Percentiles rank a stretch among this genome's conserved stretches.
Conservation (phyloP, 208 protist species). For the Leishmania mexicana region DNA sequence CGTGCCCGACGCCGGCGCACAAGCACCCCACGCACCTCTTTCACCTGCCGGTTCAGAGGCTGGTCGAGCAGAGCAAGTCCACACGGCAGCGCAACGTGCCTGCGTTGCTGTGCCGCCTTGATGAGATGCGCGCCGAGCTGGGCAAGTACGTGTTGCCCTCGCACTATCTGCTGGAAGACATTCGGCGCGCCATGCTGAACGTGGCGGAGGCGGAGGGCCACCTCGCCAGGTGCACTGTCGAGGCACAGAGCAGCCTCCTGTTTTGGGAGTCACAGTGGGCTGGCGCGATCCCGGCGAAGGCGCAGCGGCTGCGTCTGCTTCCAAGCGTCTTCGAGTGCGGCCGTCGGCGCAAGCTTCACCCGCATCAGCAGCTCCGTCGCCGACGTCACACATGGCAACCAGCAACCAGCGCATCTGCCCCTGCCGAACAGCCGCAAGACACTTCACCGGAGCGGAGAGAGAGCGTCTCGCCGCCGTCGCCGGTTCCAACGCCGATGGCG, state of each 20-base stretch:
- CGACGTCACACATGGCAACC: conserved; percentile 5
- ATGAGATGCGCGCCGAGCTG: conserved; percentile 21
- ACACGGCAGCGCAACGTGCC: conserved; percentile 12
- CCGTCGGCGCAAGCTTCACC: conserved; percentile 24
- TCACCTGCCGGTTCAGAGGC: conserved; percentile 34
- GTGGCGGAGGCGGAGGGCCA: conserved; percentile 28
- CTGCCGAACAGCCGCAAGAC: not conserved
- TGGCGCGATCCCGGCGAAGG: conserved; percentile 41
- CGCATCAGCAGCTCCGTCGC: conserved; percentile 33
- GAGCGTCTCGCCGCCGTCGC: not conserved
- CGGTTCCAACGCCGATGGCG: not conserved
- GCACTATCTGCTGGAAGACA: conserved; percentile 52
- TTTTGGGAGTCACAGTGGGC: conserved; percentile 50
- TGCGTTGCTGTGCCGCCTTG: conserved; percentile 8
- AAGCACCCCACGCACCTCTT: conserved; percentile 48
- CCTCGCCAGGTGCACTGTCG: not conserved
- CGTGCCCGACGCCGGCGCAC: conserved; percentile 13
- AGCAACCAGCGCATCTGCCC: not conserved
- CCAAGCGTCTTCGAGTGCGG: conserved; percentile 36
- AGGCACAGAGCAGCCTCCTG: conserved; percentile 29
- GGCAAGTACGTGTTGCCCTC: conserved; percentile 28
- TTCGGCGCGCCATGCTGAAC: conserved; percentile 33
- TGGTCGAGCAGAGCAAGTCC: conserved; percentile 22
- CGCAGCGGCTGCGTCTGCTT: conserved; percentile 23
- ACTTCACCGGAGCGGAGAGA: not conserved